These are phyloP conservation scores for Nothomitra cinnamomea DNA, from an alignment of 2,329 filamentous ascomycete species.

Conservation along the genomic window DNA sequence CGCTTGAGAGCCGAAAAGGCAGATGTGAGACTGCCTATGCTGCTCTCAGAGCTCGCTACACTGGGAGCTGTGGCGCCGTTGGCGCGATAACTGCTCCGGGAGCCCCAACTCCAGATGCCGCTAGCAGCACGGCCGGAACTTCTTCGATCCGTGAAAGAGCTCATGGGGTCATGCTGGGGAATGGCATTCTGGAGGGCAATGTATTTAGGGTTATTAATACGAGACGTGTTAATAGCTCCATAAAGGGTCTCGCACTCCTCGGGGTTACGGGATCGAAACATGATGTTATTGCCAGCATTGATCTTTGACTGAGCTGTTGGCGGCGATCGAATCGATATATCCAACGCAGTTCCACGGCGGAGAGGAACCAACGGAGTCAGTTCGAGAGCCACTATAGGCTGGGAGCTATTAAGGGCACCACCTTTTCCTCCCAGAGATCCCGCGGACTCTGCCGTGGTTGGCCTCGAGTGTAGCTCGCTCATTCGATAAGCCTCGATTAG, in stretches of 20 bases:
- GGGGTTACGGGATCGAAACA: conserved; percentile 66
- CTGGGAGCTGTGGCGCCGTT: conserved; percentile 24
- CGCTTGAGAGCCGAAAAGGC: conserved; percentile 64
- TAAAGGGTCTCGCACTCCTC: conserved; percentile 73
- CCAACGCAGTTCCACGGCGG: conserved; percentile 76
- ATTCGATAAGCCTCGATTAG: conserved; percentile 47
- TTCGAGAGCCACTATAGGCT: conserved; percentile 53
- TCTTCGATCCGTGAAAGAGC: conserved; percentile 34
- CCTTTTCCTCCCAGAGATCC: conserved; percentile 18
- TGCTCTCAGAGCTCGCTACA: conserved; percentile 53
- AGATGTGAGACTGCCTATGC: conserved; percentile 57
- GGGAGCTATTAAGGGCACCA: conserved; percentile 17
- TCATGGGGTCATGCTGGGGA: conserved; percentile 32
- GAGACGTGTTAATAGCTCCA: conserved; percentile 68
- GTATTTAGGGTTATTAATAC: conserved; percentile 86
- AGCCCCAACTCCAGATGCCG: conserved; percentile 31
- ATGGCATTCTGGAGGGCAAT: conserved; percentile 60
- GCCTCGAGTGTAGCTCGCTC: conserved; percentile 27
- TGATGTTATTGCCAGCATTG: conserved; percentile 49
- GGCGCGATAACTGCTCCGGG: conserved; percentile 33
- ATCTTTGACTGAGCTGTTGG: conserved; percentile 58
- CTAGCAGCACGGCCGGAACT: conserved; percentile 25
- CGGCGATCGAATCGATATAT: conserved; percentile 84
- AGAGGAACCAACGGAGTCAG: conserved; percentile 84
- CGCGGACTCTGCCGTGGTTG: conserved; percentile 22